Percentiles rank a stretch among this genome's conserved stretches.
Evolutionary conservation across 768 basidiomycete genomes (phyloP).

Genomic region (Trametes cubensis): DNA sequence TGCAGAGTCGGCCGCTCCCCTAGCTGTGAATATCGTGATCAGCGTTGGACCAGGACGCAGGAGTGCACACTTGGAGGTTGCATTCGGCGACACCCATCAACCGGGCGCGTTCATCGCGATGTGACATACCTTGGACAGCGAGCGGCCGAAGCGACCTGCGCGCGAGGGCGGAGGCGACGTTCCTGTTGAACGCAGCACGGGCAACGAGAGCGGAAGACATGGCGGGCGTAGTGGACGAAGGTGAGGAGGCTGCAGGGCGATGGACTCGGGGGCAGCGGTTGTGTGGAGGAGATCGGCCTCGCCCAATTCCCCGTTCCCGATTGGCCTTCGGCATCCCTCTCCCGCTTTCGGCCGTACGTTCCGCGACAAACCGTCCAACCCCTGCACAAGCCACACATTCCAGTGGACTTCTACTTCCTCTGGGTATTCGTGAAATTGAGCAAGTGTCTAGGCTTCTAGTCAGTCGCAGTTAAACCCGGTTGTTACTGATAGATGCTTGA

Average conservation of each 20-base stretch:
- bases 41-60: neutral
- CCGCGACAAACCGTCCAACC: neutral
- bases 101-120: neutral
- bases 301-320: slow-evolving; percentile 19
- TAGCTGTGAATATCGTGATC: slow-evolving; percentile 6
- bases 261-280: neutral
- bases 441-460: too few relatives aligned
- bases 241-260: slow-evolving; percentile 2
- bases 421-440: too few relatives aligned
- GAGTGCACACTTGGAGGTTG: neutral
- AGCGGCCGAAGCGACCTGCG: slow-evolving; percentile 44
- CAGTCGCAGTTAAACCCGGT: too few relatives aligned
- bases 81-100: neutral
- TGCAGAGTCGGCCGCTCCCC: slow-evolving; percentile 30
- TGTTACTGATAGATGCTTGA: too few relatives aligned
- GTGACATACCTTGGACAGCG: slow-evolving; percentile 44
- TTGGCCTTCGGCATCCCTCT: slow-evolving; percentile 21
- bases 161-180: slow-evolving; percentile 41
- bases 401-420: too few relatives aligned
- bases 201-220: slow-evolving; percentile 57
- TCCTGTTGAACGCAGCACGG: slow-evolving; percentile 50
- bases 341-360: slow-evolving; percentile 23
- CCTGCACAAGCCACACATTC: too few relatives aligned
- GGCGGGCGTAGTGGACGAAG: slow-evolving; percentile 30
- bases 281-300: slow-evolving; percentile 10